Evolutionary conservation across 2,329 filamentous ascomycete genomes (phyloP).

Genomic region (Trichoderma endophyticum): DNA sequence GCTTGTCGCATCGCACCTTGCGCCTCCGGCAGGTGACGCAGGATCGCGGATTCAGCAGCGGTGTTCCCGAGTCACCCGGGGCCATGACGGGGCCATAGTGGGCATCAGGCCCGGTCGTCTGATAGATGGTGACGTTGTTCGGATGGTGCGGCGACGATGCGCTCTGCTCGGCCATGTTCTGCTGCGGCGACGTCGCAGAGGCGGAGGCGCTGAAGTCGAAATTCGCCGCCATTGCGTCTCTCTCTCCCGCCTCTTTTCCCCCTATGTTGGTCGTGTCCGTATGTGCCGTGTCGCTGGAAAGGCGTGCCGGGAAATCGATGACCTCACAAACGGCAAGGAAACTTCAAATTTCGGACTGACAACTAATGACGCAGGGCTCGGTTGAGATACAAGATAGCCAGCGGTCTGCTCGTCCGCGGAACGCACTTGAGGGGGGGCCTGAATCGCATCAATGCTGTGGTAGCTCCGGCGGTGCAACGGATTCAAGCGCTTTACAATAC

Average conservation of each 20-base stretch:
- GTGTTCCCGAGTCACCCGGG: constrained; percentile 31
- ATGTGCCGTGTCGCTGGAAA: background rate
- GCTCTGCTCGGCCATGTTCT: constrained; percentile 22
- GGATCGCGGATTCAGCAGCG: constrained; percentile 46
- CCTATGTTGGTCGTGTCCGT: background rate
- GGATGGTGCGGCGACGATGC: constrained; percentile 24
- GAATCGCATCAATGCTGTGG: constrained; percentile 15
- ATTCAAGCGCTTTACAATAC: background rate
- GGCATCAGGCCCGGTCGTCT: constrained; percentile 40
- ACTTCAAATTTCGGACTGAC: background rate
- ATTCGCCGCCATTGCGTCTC: constrained; percentile 5
- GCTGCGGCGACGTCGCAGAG: constrained; percentile 22
- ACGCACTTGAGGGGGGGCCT: constrained; percentile 5
- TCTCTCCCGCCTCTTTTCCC: background rate
- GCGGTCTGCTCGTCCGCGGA: constrained; percentile 8
- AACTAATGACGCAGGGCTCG: background rate
- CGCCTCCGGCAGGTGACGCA: constrained; percentile 52
- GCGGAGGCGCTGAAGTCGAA: constrained; percentile 28
- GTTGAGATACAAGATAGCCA: background rate
- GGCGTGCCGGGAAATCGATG: background rate
- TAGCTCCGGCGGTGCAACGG: background rate
- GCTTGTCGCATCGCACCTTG: constrained; percentile 77
- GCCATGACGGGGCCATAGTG: constrained; percentile 36
- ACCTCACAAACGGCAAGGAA: background rate
- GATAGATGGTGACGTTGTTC: constrained; percentile 38